Evolutionary conservation across 164 flowering plant species (phyloP), one percentile per base, ranked within the genome.

Genomic region (Annona squamosa): DNA sequence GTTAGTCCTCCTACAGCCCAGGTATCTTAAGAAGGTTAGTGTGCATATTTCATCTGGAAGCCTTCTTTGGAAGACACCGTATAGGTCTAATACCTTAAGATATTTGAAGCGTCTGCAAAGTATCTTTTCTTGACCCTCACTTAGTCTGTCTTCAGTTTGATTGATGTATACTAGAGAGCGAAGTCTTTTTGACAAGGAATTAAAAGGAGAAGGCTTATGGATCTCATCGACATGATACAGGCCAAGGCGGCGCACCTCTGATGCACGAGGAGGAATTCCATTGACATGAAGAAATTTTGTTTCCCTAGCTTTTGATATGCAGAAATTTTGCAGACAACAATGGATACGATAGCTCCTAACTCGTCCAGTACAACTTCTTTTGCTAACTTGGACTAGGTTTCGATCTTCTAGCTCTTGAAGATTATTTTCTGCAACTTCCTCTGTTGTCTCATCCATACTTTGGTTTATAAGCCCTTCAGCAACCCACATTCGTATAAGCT

Each of bases 391-490:
- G 63, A 86, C 52, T 85, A 85, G 73, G 76, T 75, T 83, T 46
- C 89, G 73, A 4, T 26, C 47, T 67, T 84, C 72, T 16, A 87
- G 88, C 61, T 85, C 85, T 0, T 9, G 67, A 9, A 88, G 80
- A 76, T 87, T 80, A 2, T 75, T 83, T 42, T 85, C 84, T 9
- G 85, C 89, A 1, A 81, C 84, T 45, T 84, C 89, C 62, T 88
- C 90, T 74, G 78, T 69, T 12, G 81, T 78, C 56, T 75, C 71
- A 12, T 83, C 84, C 46, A 48, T 65, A n/a, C 71, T 71, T 17
- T 76, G 66, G 62, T 64, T 61, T 2, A 86, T 47, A 19, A 88
- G 87, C 1, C 88, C 88, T 72, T 87, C 88, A 0, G 87, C 88
- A n/a, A 86, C 75, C 90, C 90, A 89, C 7, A 85, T 72, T 62